Evolutionary conservation across 2,329 filamentous ascomycete species (phyloP).

Genomic region (Sporothrix euskadiensis): DNA sequence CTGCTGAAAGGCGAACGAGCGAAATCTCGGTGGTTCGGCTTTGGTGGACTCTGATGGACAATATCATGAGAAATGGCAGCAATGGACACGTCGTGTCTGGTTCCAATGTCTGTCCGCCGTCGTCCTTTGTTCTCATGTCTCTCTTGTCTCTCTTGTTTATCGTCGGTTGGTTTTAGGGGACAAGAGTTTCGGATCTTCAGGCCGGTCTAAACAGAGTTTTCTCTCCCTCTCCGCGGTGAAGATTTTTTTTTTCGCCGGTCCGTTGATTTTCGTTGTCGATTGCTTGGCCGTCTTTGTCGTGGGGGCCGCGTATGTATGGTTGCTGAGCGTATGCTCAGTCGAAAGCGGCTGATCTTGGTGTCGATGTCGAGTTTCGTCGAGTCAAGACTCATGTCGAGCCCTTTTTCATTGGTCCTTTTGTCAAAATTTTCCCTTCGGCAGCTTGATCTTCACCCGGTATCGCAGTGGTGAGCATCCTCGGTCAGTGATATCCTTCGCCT

Average conservation of each 20-base stretch:
- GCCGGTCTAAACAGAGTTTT: not conserved
- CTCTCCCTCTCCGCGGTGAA: not conserved
- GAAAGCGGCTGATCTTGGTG: not conserved
- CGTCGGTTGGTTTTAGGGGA: not conserved
- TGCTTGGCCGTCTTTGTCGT: not conserved
- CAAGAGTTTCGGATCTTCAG: not conserved
- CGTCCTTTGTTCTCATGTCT: not conserved
- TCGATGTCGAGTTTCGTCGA: not conserved
- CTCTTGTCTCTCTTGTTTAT: not conserved
- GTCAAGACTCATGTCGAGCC: not conserved
- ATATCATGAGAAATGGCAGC: not conserved
- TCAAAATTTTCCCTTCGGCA: not conserved
- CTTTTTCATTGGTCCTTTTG: not conserved
- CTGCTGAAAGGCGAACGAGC: not conserved
- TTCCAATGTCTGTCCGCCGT: not conserved
- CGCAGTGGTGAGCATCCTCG: not conserved
- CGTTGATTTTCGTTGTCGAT: not conserved
- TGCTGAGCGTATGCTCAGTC: not conserved
- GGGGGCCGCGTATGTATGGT: not conserved
- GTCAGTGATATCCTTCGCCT: too few species aligned
- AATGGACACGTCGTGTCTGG: not conserved
- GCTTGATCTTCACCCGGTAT: not conserved
- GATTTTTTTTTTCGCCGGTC: not conserved
- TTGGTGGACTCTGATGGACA: not conserved
- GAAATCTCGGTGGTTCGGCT: constrained; percentile 11